These are phyloP conservation scores for Gremmenia infestans DNA, from an alignment of 2,329 filamentous ascomycete species.

Conservation along the genomic window DNA sequence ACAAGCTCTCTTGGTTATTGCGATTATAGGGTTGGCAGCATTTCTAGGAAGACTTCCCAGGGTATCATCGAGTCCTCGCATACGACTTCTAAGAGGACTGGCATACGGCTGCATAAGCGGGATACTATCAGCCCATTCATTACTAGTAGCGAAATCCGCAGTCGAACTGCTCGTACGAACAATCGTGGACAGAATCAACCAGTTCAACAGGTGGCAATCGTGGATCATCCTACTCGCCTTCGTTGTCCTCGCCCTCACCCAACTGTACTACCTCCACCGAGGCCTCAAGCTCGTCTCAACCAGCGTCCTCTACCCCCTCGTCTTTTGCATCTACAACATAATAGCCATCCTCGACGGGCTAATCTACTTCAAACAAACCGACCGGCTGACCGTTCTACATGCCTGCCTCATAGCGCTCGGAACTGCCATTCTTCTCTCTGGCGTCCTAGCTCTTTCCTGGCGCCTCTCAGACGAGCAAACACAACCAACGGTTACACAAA, in stretches of 20 bases:
- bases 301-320: conserved; percentile 90
- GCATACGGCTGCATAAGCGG: conserved; percentile 87
- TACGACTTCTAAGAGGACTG: conserved; percentile 75
- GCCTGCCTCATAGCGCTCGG: conserved; percentile 81
- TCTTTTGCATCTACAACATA: conserved; percentile 99
- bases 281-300: conserved; percentile 94
- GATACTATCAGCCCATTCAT: conserved; percentile 86
- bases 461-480: conserved; percentile 75
- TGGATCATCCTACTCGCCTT: conserved; percentile 86
- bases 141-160: conserved; percentile 91
- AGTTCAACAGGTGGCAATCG: conserved; percentile 92
- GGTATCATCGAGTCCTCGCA: conserved; percentile 55
- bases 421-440: conserved; percentile 77
- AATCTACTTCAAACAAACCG: conserved; percentile 91
- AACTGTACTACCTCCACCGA: conserved; percentile 92
- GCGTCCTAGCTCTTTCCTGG: conserved; percentile 91
- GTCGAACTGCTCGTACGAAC: conserved; percentile 91
- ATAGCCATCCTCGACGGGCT: conserved; percentile 95
- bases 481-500: conserved; percentile 55
- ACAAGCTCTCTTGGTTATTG: conserved; percentile 67
- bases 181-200: conserved; percentile 77
- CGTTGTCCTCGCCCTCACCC: conserved; percentile 74
- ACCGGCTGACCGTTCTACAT: conserved; percentile 68
- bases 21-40: conserved; percentile 60
- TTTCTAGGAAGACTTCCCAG: conserved; percentile 47